Conservation (phyloP, 805 yeast genomes). For the Kazachstania psychrophila region DNA sequence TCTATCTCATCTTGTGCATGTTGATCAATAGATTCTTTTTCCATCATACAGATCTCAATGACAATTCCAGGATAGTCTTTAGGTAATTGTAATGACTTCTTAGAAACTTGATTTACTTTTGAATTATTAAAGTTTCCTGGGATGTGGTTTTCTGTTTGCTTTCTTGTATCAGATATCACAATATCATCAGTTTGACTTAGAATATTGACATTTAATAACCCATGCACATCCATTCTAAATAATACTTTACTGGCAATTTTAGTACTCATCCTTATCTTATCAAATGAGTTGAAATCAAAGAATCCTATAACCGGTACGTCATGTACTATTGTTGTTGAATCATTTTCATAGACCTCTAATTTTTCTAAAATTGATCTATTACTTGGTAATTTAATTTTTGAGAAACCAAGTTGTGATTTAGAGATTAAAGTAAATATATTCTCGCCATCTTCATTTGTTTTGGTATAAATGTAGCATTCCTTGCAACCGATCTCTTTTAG, state of each 20-base stretch:
- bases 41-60: constrained; percentile 32
- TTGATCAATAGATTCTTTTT: constrained; percentile 25
- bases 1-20: constrained; percentile 19
- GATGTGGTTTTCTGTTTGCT: constrained; percentile 9
- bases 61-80: constrained; percentile 35
- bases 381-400: constrained; percentile 57
- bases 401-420: constrained; percentile 62
- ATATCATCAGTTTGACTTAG: constrained; percentile 32
- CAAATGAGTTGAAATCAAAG: constrained; percentile 42
- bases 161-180: constrained; percentile 17
- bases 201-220: constrained; percentile 39
- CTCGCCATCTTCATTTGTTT: constrained; percentile 23
- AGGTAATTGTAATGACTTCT: constrained; percentile 19
- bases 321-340: constrained; percentile 15
- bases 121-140: background rate
- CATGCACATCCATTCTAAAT: constrained; percentile 45
- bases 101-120: background rate
- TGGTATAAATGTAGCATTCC: constrained; percentile 40
- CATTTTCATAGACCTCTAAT: constrained; percentile 33
- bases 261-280: constrained; percentile 41
- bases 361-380: constrained; percentile 55
- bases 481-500: constrained; percentile 46
- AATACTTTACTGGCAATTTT: constrained; percentile 44
- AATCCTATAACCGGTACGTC: constrained; percentile 34
- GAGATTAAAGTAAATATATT: constrained; percentile 44